Evolutionary conservation across 1,139 yeast genomes (phyloP), one percentile per base, ranked within the genome.

Genomic region (Lizanozyma gosingica): DNA sequence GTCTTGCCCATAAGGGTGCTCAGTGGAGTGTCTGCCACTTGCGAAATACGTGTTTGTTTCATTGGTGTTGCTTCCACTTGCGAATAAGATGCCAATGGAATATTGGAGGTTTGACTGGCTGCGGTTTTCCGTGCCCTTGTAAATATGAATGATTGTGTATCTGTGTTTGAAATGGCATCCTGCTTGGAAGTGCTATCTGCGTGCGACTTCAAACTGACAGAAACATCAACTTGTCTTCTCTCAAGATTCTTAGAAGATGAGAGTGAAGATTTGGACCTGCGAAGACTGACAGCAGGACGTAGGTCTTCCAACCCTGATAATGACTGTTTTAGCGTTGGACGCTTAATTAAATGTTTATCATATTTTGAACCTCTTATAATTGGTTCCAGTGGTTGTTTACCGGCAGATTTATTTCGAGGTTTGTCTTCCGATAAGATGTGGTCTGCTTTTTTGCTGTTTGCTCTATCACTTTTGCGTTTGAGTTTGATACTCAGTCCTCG

Each of bases 161-260:
- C 39, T 35, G 37, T 39, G 17, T 37, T 46, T 4, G 39, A 6
- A 15, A 16, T 37, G 16, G 14, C 34, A 35, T 14, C 37, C 34
- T 16, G 35, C 36, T 42, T 36, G 17, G 27, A 18, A 3, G 40
- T 18, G 3, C 29, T 16, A 3, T 35, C 35, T 9, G 18, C 27
- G 9, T 14, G 14, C 14, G 48, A 39, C 39, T 38, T 48, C 35
- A 42, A 34, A 33, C 35, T 41, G 17, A 53, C 36, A 1, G 71
- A 59, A 49, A 73, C 59, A 40, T 73, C 78, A n/a, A 73, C 71
- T 47, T 72, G 73, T 37, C 78, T 52, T 44, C 67, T 65, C 34
- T 70, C 66, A 37, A 73, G 49, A 42, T 63, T 62, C 34, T 62
- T 66, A 0, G 76, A 57, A 3, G 71, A 65, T 11, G 29, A 22